Base-by-base conservation (phyloP, 2,329 filamentous ascomycete species). In the Stylonectria norvegica region DNA sequence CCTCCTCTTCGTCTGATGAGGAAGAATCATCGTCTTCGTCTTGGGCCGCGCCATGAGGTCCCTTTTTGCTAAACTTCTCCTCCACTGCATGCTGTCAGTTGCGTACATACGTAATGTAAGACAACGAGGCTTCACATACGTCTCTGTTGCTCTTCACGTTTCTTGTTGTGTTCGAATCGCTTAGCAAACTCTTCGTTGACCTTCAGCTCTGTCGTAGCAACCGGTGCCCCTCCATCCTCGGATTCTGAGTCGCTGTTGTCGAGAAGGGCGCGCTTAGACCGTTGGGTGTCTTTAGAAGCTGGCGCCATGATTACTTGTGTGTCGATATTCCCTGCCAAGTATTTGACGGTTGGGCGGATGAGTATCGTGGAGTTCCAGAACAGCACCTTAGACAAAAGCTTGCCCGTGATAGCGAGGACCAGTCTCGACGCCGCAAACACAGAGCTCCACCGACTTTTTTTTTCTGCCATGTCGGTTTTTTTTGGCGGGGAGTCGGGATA, bases 141-240 rank as follows among this genome's bases (percentile, higher is more conserved):
- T 59, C 78, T 76, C 12, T 89, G 83, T 49, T 81, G 71, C 63
- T 98, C 93, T 61, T 95, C 90, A 42, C 91, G 80, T 70, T 95
- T 95, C 72, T 97, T 96, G 70, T 98, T 98, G 69, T 97, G 78
- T 65, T 98, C 93, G 56, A 95, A 97, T 28, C 88, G 78, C 53
- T 79, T 81, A 30, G 93, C 93, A 64, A 84, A 98, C 37, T 94
- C 88, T 62, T 89, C 75, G 65, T 98, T 97, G 66, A 98, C 83
- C 62, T 86, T 89, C 62, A 97, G 77, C 40, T 70, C 71, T 29
- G 64, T 61, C 42, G 63, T 61, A 29, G 63, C 64, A 40, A 73
- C 54, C 10, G 56, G 51, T 15, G 60, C 62, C 35, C 64, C 65
- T 54, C 69, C 69, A 48, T 71, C 65, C 33, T 69, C 68, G 9